phyloP scores from a whole-genome alignment of 163 green algal species.

The Coccomyxa subellipsoidea region DNA sequence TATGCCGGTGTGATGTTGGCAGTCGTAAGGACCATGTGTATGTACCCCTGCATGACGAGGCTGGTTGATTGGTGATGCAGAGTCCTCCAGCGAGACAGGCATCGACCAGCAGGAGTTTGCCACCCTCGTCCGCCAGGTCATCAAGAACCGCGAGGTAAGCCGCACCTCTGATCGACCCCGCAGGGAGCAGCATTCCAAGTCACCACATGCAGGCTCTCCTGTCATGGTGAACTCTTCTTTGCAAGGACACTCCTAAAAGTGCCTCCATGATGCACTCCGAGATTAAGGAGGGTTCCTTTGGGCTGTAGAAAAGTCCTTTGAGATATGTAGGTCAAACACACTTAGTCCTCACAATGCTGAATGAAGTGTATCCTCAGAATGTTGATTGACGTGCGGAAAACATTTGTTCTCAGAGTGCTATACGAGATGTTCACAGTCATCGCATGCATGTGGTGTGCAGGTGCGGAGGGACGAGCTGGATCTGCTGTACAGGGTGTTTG shows the following conservation, averaged over 20 bases:
- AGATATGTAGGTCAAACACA: too few species aligned
- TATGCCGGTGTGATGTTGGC: background rate
- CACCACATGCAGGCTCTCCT: too few species aligned
- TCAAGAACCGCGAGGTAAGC: background rate
- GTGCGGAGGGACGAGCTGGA: conserved; percentile 46
- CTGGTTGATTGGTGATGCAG: background rate
- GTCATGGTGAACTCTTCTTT: too few species aligned
- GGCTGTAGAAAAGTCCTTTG: too few species aligned
- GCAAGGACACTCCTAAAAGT: too few species aligned
- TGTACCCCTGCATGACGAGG: background rate
- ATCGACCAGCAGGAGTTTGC: background rate
- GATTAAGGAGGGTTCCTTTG: too few species aligned
- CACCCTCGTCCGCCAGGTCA: background rate
- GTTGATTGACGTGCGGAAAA: too few species aligned
- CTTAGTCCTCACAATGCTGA: too few species aligned
- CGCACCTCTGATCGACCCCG: background rate
- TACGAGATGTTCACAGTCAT: too few species aligned
- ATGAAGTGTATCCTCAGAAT: too few species aligned
- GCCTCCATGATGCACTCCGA: too few species aligned
- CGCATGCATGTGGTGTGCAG: conserved; percentile 1
- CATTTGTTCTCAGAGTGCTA: too few species aligned
- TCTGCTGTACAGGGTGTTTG: conserved; percentile 51
- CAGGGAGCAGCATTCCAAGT: background rate
- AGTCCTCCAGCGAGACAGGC: background rate
- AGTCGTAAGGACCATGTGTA: background rate